Evolutionary conservation across 148 eudicot genomes (phyloP), one percentile per base, ranked within the genome.

Genomic region (Talinum fruticosum): DNA sequence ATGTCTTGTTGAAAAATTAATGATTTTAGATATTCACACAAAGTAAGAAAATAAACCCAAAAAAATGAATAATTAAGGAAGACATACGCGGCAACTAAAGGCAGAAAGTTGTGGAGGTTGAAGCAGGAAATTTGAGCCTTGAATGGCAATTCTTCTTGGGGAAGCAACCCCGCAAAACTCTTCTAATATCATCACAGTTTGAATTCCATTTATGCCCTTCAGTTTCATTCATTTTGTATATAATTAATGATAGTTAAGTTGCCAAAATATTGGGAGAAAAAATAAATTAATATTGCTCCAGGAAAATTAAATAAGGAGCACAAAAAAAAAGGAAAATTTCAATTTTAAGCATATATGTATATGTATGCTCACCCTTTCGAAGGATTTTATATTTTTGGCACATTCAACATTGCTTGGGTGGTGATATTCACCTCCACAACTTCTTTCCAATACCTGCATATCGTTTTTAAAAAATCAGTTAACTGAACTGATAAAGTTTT

Each of bases 351-450:
- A 49, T 49, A 3, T 16, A 49, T 41, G n/a, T n/a, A n/a, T 4
- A 38, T 41, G 45, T 10, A 26, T 61, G 32, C 66, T 61, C 18
- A 70, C 73, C 33, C 32, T 28, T 23, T 70, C 53, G 21, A 23
- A 70, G 16, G 51, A 7, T 10, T 70, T 26, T 0, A 70, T 2
- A 4, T 70, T 70, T 1, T n/a, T 12, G 1, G 1, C 18, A 70
- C 73, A 70, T 12, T 38, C 41, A 3, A 38, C 29, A 1, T 70
- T 41, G 1, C 10, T 70, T 24, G 73, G 21, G n/a, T 70, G 24
- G 47, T 38, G 51, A 41, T 38, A 70, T 41, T 38, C 73, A 38
- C 53, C 73, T n/a, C 53, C 79, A 61, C 83, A 81, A 72, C 44
- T 81, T 72, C 13, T 66, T 33, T 76, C 32, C 21, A 81, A 23